Conservation (phyloP, 2,329 filamentous ascomycete species). For the Diplocarpon mali region DNA sequence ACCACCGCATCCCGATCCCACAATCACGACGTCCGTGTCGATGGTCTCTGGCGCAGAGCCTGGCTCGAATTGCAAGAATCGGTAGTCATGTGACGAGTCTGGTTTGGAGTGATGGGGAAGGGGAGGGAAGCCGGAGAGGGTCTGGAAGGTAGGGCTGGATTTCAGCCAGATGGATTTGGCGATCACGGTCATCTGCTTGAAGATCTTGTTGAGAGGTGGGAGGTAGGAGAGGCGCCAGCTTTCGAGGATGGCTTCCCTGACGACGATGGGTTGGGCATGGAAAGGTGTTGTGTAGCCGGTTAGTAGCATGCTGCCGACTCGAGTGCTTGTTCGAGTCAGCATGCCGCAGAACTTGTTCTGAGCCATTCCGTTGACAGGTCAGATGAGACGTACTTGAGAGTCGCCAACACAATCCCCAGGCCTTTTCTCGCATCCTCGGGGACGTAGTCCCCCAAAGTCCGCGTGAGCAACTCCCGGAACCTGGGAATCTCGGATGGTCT, state of each 20-base stretch:
- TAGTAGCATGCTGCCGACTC: conserved; percentile 50
- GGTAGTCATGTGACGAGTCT: conserved; percentile 28
- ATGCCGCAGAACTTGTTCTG: neutral
- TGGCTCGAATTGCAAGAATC: conserved; percentile 24
- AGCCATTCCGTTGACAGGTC: neutral
- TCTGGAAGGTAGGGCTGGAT: conserved; percentile 40
- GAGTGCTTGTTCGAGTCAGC: conserved; percentile 37
- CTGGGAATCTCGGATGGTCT: conserved; percentile 38
- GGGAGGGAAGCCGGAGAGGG: conserved; percentile 46
- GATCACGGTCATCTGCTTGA: conserved; percentile 43
- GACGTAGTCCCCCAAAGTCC: conserved; percentile 29
- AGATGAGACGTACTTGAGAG: conserved; percentile 20
- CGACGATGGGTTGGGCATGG: conserved; percentile 45
- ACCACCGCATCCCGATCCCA: conserved; percentile 81
- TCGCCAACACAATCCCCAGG: conserved; percentile 20
- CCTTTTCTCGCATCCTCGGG: conserved; percentile 22
- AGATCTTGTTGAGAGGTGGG: conserved; percentile 41
- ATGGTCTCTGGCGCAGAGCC: conserved; percentile 41
- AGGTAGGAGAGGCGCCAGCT: conserved; percentile 51
- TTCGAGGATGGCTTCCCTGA: conserved; percentile 51
- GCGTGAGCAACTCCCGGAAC: conserved; percentile 40
- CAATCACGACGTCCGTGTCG: conserved; percentile 71
- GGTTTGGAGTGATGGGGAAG: conserved; percentile 33
- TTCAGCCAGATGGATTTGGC: conserved; percentile 35
- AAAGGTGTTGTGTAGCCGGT: conserved; percentile 56